phyloP scores from a whole-genome alignment of 257 asterid species.

The Phtheirospermum japonicum region DNA sequence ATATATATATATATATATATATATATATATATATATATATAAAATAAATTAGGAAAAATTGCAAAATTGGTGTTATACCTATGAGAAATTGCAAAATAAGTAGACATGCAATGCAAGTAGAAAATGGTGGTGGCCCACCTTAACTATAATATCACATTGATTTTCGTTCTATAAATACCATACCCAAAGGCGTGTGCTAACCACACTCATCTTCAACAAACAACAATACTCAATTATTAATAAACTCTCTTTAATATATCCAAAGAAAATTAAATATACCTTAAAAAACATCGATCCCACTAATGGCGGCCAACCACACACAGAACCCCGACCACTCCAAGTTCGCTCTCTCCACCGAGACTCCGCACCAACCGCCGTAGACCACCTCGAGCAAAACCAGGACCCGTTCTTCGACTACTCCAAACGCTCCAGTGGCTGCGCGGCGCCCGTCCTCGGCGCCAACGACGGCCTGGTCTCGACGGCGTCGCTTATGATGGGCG shows the following conservation, averaged over 20 bases:
- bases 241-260: too few relatives aligned
- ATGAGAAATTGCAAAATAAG: too few relatives aligned
- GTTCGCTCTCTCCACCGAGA: slow-evolving; percentile 18
- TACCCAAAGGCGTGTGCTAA: neutral
- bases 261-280: neutral
- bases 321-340: slow-evolving; percentile 15
- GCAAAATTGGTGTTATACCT: too few relatives aligned
- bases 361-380: neutral
- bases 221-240: neutral
- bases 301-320: slow-evolving; percentile 33
- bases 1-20: too few relatives aligned
- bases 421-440: slow-evolving; percentile 53
- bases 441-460: slow-evolving; percentile 54
- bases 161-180: neutral
- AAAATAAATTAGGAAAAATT: too few relatives aligned
- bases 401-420: slow-evolving; percentile 44
- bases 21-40: too few relatives aligned
- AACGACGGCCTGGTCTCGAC: slow-evolving; percentile 53
- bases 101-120: neutral
- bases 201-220: slow-evolving; percentile 3
- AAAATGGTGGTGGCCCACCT: neutral
- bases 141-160: neutral
- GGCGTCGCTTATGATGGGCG: slow-evolving; percentile 51
- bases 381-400: slow-evolving; percentile 22
- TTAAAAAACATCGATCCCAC: neutral